Evolutionary conservation across 2,329 filamentous ascomycete genomes (phyloP), one percentile per base, ranked within the genome.

Genomic region (Xylaria sp.): DNA sequence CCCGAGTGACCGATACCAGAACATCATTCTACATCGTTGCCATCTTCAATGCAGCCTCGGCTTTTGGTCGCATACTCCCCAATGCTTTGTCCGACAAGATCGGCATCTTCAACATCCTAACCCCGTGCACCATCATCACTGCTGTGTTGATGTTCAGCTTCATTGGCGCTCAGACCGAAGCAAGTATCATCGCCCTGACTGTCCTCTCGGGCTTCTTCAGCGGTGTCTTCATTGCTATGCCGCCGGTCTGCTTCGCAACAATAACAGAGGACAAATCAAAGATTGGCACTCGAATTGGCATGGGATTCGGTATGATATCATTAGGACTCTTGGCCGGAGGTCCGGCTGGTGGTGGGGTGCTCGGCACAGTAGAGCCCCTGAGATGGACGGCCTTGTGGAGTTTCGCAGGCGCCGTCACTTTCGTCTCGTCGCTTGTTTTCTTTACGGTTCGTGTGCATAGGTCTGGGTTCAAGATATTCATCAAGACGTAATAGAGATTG

Each of bases 281-380:
- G 57, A 69, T 82, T 11, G 80, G 80, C 4, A 79, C 77, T 1
- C 70, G 79, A 5, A 76, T 80, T 15, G 79, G 79, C 0, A 71
- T 73, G 72, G 74, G 72, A 1, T 79, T 27, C 58, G 71, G 71
- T 0, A 66, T 77, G 4, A 62, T 71, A 5, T 71, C 69, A 0
- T 60, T 77, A 3, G 77, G 74, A 5, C 60, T 74, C 4, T 58
- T 80, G 15, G 65, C 67, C 17, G 77, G 72, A 9, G 72, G 73
- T 0, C 76, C 77, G 0, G 70, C 67, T 19, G 75, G 67, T n/a
- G 77, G 76, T 53, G 72, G 58, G 3, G 68, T 78, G 27, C 65
- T 79, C 0, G 68, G 67, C 7, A 60, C 54, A 1, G 48, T 29
- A 2, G 43, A 63, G 1, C 51, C 65, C 8, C 47, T 67, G 52